phyloP scores from a whole-genome alignment of 2,329 filamentous ascomycete genomes.

The Thielaviopsis punctulata region DNA sequence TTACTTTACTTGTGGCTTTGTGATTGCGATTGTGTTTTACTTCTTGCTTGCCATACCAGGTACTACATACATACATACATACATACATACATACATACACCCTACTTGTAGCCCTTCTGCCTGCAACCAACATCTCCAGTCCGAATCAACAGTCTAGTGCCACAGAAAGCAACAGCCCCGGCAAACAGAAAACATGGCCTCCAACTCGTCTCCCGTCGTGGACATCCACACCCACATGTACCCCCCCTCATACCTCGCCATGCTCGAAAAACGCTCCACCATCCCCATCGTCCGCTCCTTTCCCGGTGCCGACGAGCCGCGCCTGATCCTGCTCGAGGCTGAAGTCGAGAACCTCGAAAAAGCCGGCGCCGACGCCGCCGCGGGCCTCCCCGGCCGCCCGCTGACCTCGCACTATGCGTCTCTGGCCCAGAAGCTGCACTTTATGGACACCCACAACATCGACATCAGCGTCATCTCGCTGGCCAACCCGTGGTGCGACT shows the following conservation, averaged over 20 bases:
- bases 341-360: constrained; percentile 30
- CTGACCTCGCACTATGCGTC: constrained; percentile 73
- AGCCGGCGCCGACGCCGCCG: constrained; percentile 33
- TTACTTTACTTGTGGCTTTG: no score
- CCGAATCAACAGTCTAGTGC: no score
- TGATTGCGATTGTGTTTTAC: no score
- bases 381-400: constrained; percentile 51
- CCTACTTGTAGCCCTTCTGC: no score
- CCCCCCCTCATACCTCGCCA: constrained; percentile 42
- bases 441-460: constrained; percentile 77
- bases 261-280: constrained; percentile 38
- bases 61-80: no score
- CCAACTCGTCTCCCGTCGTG: constrained; percentile 28
- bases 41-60: no score
- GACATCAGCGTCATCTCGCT: constrained; percentile 72
- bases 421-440: constrained; percentile 60
- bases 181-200: constrained; percentile 19
- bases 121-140: no score
- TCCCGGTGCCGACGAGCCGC: constrained; percentile 34
- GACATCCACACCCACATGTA: constrained; percentile 58
- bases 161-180: no score
- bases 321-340: constrained; percentile 46
- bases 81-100: no score
- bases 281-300: constrained; percentile 60
- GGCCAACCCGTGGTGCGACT: constrained; percentile 90